Base-by-base conservation (phyloP, 352 stramenopile genomes). In the Phytophthora cactorum region DNA sequence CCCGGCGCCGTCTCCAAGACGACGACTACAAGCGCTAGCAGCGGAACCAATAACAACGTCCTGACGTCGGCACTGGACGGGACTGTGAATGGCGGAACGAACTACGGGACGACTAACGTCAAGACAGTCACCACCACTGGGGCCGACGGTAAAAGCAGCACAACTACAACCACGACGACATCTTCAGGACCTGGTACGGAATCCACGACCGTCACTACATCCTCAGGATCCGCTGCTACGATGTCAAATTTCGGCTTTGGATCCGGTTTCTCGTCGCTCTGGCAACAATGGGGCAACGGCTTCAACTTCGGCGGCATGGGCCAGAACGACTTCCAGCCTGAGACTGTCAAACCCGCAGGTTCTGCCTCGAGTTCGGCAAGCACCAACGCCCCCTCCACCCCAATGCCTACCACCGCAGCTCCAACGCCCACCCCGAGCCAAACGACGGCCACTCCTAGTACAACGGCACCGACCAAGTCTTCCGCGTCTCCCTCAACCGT, bases 241-340 rank as follows among this genome's bases (percentile, higher is more conserved):
- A 61, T 49, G 14, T 68, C 53, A 3, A 71, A 65, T 17, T 64
- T 63, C 44, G 47, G 55, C 9, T 63, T 70, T 25, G 59, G 60
- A 0, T 68, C 70, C 14, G 47, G 27, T 4, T 34, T 74, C 7
- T 49, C 62, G 22, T 73, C 67, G 2, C 43, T 61, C 25, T 73
- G 71, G 66, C 61, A 70, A 53, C 65, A 70, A n/a, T 73, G 57
- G 63, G 57, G 62, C 39, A 66, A 68, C 44, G 67, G 66, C 58
- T 69, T 63, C 38, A 73, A 68, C 64, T 74, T 70, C 8, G 59
- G 55, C 1, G 52, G 43, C 44, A 50, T 65, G 46, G 58, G 62
- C 0, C 50, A 45, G 43, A 65, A 72, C 41, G 53, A 72, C n/a
- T 66, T 68, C 27, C 49, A 43, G 4, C 57, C 56, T 0, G 47